Conservation (phyloP, 2,329 filamentous ascomycete genomes). For the Aspergillus sp. region DNA sequence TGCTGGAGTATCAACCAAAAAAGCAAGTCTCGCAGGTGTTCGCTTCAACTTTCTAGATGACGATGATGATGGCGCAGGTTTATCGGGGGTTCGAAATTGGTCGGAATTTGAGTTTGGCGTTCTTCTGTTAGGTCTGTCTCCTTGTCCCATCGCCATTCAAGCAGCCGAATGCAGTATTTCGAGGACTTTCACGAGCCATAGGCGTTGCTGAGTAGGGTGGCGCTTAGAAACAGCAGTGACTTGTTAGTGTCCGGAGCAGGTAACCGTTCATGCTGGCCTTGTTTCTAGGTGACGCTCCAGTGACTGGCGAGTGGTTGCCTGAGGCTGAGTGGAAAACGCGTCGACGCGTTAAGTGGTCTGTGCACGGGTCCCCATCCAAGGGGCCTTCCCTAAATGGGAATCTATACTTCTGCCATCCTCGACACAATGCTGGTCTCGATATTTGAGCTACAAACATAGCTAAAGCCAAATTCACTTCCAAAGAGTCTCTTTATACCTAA, state of each 20-base stretch:
- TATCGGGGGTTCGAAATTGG: conserved; percentile 30
- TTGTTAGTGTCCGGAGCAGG: background rate
- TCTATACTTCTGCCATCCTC: background rate
- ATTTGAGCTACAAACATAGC: background rate
- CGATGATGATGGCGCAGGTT: conserved; percentile 17
- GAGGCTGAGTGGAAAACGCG: conserved; percentile 15
- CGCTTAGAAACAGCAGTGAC: background rate
- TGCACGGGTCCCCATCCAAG: conserved; percentile 1
- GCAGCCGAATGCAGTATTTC: background rate
- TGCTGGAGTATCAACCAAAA: conserved; percentile 15
- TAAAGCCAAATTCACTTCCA: background rate
- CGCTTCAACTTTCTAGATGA: conserved; percentile 25
- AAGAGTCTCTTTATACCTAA: too few relatives aligned
- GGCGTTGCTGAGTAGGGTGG: conserved; percentile 14
- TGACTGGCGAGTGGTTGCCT: conserved; percentile 8
- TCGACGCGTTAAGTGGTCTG: conserved; percentile 16
- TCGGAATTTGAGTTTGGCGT: conserved; percentile 18
- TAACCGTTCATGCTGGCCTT: conserved; percentile 5
- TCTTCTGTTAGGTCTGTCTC: conserved; percentile 13
- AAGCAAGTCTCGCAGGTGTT: conserved; percentile 16
- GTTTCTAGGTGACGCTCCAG: conserved; percentile 2
- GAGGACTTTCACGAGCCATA: conserved; percentile 19
- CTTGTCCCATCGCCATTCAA: conserved; percentile 36
- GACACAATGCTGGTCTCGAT: background rate
- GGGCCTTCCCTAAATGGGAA: background rate